These are phyloP conservation scores for Coniosporium apollinis DNA, from an alignment of 495 filamentous ascomycete species.

Conservation along the genomic window DNA sequence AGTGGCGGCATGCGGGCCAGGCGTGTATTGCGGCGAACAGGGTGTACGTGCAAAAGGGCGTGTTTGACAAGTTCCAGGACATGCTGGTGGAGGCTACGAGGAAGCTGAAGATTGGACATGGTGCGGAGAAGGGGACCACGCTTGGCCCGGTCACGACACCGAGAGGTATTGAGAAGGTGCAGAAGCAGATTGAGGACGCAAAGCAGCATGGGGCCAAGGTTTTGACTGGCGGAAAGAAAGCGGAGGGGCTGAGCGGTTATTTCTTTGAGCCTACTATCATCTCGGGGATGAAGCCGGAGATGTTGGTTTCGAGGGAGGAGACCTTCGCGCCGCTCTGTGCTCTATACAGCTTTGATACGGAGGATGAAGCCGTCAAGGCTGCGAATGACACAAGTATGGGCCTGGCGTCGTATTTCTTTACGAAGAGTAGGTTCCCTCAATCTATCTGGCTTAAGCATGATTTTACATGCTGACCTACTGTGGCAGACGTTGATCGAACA, in stretches of 20 bases:
- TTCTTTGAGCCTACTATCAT: slow-evolving; percentile 63
- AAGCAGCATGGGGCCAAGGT: slow-evolving; percentile 39
- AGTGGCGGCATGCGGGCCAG: slow-evolving; percentile 27
- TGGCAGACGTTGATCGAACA: slow-evolving; percentile 48
- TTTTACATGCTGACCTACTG: slow-evolving; percentile 2
- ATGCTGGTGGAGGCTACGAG: slow-evolving; percentile 37
- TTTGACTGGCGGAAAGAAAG: slow-evolving; percentile 35
- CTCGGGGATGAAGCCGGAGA: slow-evolving; percentile 39
- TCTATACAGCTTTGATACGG: slow-evolving; percentile 50
- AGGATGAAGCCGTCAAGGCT: slow-evolving; percentile 45
- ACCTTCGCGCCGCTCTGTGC: slow-evolving; percentile 54
- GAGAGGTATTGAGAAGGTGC: slow-evolving; percentile 44
- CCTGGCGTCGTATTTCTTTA: slow-evolving; percentile 25
- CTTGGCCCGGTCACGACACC: slow-evolving; percentile 55
- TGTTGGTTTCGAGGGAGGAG: slow-evolving; percentile 52
- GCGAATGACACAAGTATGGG: slow-evolving; percentile 36
- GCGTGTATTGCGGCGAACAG: slow-evolving; percentile 28
- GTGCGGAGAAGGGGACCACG: slow-evolving; percentile 37
- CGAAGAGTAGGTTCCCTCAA: too few species aligned
- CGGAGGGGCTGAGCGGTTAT: slow-evolving; percentile 33
- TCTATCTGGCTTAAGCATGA: too few species aligned
- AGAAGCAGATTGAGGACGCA: slow-evolving; percentile 46
- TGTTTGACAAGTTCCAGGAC: slow-evolving; percentile 23
- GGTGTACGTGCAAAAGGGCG: slow-evolving; percentile 25
- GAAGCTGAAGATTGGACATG: slow-evolving; percentile 48